Evolutionary conservation across 208 protist genomes (phyloP), one percentile per base, ranked within the genome.

Genomic region (Herpetomonas samuelpessoai): DNA sequence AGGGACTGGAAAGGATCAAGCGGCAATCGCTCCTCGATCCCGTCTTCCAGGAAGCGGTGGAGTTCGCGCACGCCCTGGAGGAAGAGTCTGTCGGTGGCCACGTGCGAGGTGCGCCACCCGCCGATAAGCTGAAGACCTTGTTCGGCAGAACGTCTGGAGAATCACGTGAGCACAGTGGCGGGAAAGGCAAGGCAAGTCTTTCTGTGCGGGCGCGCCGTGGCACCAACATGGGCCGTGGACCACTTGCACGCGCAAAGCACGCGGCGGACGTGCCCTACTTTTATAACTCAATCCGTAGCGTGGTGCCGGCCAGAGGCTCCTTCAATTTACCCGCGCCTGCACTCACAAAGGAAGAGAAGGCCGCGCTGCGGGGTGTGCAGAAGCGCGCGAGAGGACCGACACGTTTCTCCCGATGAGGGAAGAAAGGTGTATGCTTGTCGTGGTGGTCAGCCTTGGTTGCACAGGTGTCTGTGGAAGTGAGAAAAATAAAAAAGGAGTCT

Each of bases 241-340:
- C 67, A 2, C 46, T 69, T 21, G 67, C 48, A 19, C 71, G 75
- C 38, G 54, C 71, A 1, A 68, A 74, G 48, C 74, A 79, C 25
- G 62, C 81, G 3, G 75, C 84, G 28, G 83, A 88, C 51, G 70
- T 90, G 25, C 88, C 88, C 16, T 91, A 74, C 68, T 94, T 91
- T 62, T 91, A 82, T 64, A 74, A 74, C 45, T 68, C 70, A 27
- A 39, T 63, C 30, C 31, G 53, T 16, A 94, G 80, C 57, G 76
- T 84, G 39, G 82, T 91, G 1, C 83, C 88, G 30, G 83, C 83
- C 21, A 70, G 55, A 18, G 88, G 81, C 2, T 54, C 62, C 35
- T 93, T 84, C 58, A 89, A 86, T 48, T 64, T 94, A 26, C 81
- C 88, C 28, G 49, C 65, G 16, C 83, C 87, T 22, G 52, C 65